Base-by-base conservation (phyloP, 2,329 filamentous ascomycete species). In the Fusarium avenaceum region DNA sequence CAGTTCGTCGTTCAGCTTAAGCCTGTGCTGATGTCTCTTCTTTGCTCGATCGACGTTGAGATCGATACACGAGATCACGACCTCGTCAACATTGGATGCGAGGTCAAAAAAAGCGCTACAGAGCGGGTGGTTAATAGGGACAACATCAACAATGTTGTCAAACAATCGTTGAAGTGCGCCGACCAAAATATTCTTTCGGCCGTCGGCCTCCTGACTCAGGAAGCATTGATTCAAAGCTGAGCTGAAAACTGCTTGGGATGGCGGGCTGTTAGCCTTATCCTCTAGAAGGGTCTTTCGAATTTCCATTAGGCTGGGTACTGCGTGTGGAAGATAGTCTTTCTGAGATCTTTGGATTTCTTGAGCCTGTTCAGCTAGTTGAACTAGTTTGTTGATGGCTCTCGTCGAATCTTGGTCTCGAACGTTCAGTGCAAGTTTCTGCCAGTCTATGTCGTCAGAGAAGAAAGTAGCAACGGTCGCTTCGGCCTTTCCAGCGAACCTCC, bases 91-190 rank as follows among this genome's bases (percentile, higher is more conserved):
- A 10, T 55, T 58, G 17, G 55, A 58, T 2, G 49, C 40, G 30
- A 58, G n/a, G 6, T 45, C 49, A 9, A 58, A 20, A 7, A 55
- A 58, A 11, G 49, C 32, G 11, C 40, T 40, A 8, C 24, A 55
- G 9, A 45, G 19, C 6, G 19, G 33, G 26, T n/a, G 40, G 13
- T 14, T 20, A 13, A 17, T 32, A 20, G 32, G 24, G 9, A 58
- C 40, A 2, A 40, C 49, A 22, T 45, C 39, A 7, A 35, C 55
- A 38, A 55, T 58, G 22, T 28, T 24, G 8, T 58, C 49, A 6
- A 45, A 55, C 7, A 58, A 26, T 3, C 40, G 49, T 7, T 58
- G 55, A 26, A 58, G 55, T 11, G 55, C 55, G 14, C 55, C 49
- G 15, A 58, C 32, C 13, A 57, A 20, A 11, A 54, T 57, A 10